Percentiles rank a stretch among this genome's conserved stretches.
phyloP scores from a whole-genome alignment of 2,329 filamentous ascomycete species.

The Pestalotiopsis sp. region DNA sequence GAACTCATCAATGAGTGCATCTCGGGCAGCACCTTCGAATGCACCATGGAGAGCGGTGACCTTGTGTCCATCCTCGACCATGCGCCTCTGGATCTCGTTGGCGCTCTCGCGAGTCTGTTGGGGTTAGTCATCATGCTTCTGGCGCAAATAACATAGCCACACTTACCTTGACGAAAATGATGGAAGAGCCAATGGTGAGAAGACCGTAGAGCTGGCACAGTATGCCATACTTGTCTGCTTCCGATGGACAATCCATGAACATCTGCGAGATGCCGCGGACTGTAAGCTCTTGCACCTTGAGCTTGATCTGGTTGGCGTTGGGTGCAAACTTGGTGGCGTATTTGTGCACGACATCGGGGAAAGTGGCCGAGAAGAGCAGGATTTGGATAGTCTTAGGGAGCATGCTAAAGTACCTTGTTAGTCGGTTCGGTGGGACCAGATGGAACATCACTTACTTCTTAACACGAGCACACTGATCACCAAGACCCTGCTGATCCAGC shows the following conservation, averaged over 20 bases:
- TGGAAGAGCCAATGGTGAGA: slow-evolving; percentile 95
- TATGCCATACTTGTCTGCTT: slow-evolving; percentile 83
- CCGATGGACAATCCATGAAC: slow-evolving; percentile 88
- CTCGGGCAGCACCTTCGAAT: slow-evolving; percentile 81
- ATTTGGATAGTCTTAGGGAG: slow-evolving; percentile 79
- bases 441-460: slow-evolving; percentile 65
- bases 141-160: background rate
- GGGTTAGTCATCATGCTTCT: background rate
- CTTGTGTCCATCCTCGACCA: slow-evolving; percentile 87
- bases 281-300: slow-evolving; percentile 89
- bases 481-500: slow-evolving; percentile 92
- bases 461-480: slow-evolving; percentile 91
- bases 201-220: slow-evolving; percentile 93
- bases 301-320: slow-evolving; percentile 81
- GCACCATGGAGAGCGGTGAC: slow-evolving; percentile 89
- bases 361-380: slow-evolving; percentile 93
- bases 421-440: slow-evolving; percentile 12
- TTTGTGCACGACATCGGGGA: slow-evolving; percentile 81
- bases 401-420: slow-evolving; percentile 54
- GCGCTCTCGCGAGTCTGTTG: slow-evolving; percentile 81
- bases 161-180: slow-evolving; percentile 91
- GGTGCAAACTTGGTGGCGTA: slow-evolving; percentile 88
- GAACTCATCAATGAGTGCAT: slow-evolving; percentile 84
- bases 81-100: slow-evolving; percentile 79
- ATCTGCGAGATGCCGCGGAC: slow-evolving; percentile 98